Base-by-base conservation (phyloP, 2,329 filamentous ascomycete species). In the Aureobasidium sp. region DNA sequence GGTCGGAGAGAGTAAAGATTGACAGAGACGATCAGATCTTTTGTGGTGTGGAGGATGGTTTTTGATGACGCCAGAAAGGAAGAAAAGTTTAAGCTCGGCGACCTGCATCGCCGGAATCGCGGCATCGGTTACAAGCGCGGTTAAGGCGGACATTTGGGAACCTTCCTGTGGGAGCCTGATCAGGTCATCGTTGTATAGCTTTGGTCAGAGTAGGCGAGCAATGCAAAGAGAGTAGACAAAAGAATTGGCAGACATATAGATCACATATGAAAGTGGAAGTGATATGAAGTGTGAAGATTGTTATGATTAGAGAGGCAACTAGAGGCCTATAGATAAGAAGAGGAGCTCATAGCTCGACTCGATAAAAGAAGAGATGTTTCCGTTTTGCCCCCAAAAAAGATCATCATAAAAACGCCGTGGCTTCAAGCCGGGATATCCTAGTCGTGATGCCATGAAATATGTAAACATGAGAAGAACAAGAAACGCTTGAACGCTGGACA, bases 401-500 rank as follows among this genome's bases (percentile, higher is more conserved):
- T 60, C 34, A 50, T 50, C 7, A 41, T 42, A 50, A 59, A 48
- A 60, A 60, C 57, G 57, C 57, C 57, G 26, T 60, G 57, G 57
- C 46, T 32, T 36, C n/a, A 50, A 34, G 46, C 57, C 57, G 57
- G 57, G 57, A 60, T 60, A 60, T 60, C 56, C 56, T 59, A 48
- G 36, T 60, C 57, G 57, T 60, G 36, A 50, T 50, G 44, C 34
- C 57, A 60, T 50, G 20, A 50, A 41, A 47, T 34, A 9, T 41
- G 44, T 37, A 48, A 37, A 20, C 20, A 20, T 20, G 27, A 36
- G 48, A 48, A 48, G 42, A 46, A 44, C 17, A 20, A 56, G 26
- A 55, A 55, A 46, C 59, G 59, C 59, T 62, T 17, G 20, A 56
- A 42, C 61, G 61, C 61, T 59, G 44, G 32, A 58, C 52, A 58